Evolutionary conservation across 2,329 filamentous ascomycete species (phyloP).

Genomic region (Neonectria neomacrospora): DNA sequence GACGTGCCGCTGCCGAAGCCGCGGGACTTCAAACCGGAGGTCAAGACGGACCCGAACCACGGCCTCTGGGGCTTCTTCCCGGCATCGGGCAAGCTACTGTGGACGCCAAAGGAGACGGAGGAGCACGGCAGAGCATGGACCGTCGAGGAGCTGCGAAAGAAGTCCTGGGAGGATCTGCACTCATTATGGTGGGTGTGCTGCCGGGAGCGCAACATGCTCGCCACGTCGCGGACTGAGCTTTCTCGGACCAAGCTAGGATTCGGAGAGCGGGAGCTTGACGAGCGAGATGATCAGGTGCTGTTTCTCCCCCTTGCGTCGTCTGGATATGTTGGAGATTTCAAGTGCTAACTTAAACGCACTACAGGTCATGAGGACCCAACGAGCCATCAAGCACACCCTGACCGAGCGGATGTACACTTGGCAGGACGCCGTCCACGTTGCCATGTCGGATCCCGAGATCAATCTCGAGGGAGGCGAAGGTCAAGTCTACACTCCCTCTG

Average conservation of each 20-base stretch:
- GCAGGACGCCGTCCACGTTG: slow-evolving; percentile 77
- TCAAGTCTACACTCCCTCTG: slow-evolving; percentile 61
- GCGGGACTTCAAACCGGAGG: slow-evolving; percentile 64
- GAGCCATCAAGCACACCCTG: slow-evolving; percentile 83
- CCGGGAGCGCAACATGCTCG: slow-evolving; percentile 88
- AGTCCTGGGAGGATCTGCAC: slow-evolving; percentile 95
- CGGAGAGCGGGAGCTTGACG: slow-evolving; percentile 74
- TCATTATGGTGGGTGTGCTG: slow-evolving; percentile 93
- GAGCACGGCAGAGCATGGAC: slow-evolving; percentile 86
- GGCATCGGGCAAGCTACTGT: slow-evolving; percentile 72
- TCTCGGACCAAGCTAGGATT: slow-evolving; percentile 75
- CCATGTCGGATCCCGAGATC: slow-evolving; percentile 74
- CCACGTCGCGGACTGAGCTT: slow-evolving; percentile 80
- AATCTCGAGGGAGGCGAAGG: slow-evolving; percentile 62
- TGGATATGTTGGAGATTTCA: neutral
- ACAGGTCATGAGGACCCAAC: slow-evolving; percentile 82
- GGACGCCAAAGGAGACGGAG: slow-evolving; percentile 75
- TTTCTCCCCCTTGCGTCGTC: neutral
- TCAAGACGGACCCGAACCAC: slow-evolving; percentile 77
- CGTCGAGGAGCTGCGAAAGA: slow-evolving; percentile 84
- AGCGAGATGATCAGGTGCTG: slow-evolving; percentile 75
- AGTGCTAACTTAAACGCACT: slow-evolving; percentile 27
- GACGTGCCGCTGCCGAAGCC: slow-evolving; percentile 80
- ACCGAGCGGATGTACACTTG: slow-evolving; percentile 91
- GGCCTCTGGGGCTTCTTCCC: slow-evolving; percentile 95